These are phyloP conservation scores for Penicillium ucsense DNA, from an alignment of 495 filamentous ascomycete genomes.

Conservation along the genomic window DNA sequence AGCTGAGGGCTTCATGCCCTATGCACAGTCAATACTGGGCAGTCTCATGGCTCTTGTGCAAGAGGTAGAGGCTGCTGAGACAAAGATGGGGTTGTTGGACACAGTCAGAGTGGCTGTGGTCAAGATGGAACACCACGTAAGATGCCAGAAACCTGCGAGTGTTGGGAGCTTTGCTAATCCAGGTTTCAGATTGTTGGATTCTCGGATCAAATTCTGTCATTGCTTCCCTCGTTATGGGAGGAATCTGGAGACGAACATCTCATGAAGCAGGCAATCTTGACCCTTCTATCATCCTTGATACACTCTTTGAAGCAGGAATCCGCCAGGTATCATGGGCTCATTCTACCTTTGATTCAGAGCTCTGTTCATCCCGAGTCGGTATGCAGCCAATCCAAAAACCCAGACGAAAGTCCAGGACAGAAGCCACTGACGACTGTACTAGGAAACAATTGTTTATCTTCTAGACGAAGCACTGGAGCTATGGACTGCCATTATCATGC, in stretches of 20 bases:
- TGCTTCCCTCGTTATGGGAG: conserved; percentile 80
- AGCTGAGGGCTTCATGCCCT: conserved; percentile 60
- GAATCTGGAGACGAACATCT: conserved; percentile 69
- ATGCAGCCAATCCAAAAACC: conserved; percentile 7
- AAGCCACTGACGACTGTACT: background rate
- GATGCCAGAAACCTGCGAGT: background rate
- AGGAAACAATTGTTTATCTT: conserved; percentile 71
- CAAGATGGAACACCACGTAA: conserved; percentile 66
- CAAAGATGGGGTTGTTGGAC: conserved; percentile 75
- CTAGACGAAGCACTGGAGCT: conserved; percentile 88
- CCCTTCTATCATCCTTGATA: conserved; percentile 68
- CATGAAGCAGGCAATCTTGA: conserved; percentile 88
- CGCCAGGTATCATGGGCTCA: conserved; percentile 56
- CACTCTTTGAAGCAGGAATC: conserved; percentile 68
- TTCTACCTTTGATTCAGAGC: conserved; percentile 68
- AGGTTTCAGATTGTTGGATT: conserved; percentile 49
- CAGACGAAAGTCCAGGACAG: background rate
- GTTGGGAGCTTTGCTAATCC: conserved; percentile 4
- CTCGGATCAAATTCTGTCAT: conserved; percentile 66
- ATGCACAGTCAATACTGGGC: conserved; percentile 55
- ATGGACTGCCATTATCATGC: conserved; percentile 66
- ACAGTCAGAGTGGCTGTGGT: conserved; percentile 72
- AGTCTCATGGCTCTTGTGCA: conserved; percentile 64
- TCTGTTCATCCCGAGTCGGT: conserved; percentile 71
- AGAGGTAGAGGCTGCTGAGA: conserved; percentile 76